Base-by-base conservation (phyloP, 1,284 basidiomycete species). In the Grifola frondosa region DNA sequence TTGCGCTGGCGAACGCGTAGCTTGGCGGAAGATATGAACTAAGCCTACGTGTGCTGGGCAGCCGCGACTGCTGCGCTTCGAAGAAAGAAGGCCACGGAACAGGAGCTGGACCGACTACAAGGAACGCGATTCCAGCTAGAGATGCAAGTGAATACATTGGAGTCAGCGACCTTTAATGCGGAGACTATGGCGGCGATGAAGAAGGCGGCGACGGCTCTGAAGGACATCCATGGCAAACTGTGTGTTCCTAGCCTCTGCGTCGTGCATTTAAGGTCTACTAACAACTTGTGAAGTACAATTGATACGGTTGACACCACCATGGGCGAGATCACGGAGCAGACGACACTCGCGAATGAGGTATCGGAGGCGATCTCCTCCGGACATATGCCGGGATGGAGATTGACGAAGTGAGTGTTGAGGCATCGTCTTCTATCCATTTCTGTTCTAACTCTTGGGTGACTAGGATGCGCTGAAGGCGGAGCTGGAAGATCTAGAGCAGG, bases 171-270 rank as follows among this genome's bases (percentile, higher is more conserved):
- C 73, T 81, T 99, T 70, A 99, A 99, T 68, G 88, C 92, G 61
- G 95, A 98, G 77, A 98, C 94, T 22, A 95, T 99, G 91, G 74
- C 81, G 21, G 95, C 92, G 21, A 98, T 99, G 93, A 95, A 94
- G 84, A 90, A 91, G 68, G 97, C 92, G 30, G 82, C 94, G 0
- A 85, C 89, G 52, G 97, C 91, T 13, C 78, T 99, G 64, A 90
- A 90, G 70, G 78, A 80, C 35, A 98, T 99, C 46, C 97, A 99
- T 61, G 86, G 87, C 42, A 87, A 84, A 60, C 78, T 98, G 92
- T 96, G 53, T 62, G 91, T 81, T 16, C 20, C 19, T 20, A 31
- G 10, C n/a, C 39, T 47, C 11, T 43, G 16, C 40, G 19, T 22
- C 22, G 24, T 32, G 21, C 30, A 42, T 33, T 17, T 41, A 9